phyloP scores from a whole-genome alignment of 129 eudicot genomes.

The Logfia minima region DNA sequence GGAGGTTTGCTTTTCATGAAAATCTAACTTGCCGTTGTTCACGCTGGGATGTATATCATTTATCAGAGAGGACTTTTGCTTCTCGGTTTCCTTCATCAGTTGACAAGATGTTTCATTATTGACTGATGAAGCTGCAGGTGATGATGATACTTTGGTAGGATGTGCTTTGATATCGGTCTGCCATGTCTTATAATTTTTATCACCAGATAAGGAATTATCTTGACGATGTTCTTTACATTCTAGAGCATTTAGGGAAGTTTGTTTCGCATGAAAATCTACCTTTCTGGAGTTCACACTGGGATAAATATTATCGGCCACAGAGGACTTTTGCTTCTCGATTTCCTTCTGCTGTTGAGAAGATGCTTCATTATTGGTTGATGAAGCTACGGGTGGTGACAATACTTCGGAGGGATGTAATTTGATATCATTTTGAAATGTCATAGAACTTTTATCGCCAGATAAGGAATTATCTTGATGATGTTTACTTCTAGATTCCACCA shows the following conservation, averaged over 20 bases:
- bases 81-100: constrained; percentile 14
- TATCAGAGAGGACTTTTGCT: background rate
- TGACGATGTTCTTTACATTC: constrained; percentile 29
- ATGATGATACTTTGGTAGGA: constrained; percentile 30
- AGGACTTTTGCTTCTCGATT: constrained; percentile 3
- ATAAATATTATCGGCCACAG: constrained; percentile 15
- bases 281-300: constrained; percentile 37
- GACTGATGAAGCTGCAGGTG: constrained; percentile 5
- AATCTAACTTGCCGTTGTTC: constrained; percentile 34
- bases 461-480: constrained; percentile 37
- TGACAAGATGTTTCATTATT: constrained; percentile 19
- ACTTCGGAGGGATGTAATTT: constrained; percentile 43
- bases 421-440: constrained; percentile 26
- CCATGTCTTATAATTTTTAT: constrained; percentile 25
- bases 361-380: background rate
- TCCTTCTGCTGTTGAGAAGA: constrained; percentile 11
- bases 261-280: constrained; percentile 20
- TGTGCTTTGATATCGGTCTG: constrained; percentile 37
- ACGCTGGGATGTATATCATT: background rate
- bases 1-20: constrained; percentile 30
- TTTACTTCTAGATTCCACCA: constrained; percentile 39
- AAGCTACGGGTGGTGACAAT: constrained; percentile 5
- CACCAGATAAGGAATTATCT: constrained; percentile 40
- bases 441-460: constrained; percentile 34
- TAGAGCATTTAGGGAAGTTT: constrained; percentile 19